Base-by-base conservation (phyloP, 1,139 yeast species). In the Kazachstania sp. region DNA sequence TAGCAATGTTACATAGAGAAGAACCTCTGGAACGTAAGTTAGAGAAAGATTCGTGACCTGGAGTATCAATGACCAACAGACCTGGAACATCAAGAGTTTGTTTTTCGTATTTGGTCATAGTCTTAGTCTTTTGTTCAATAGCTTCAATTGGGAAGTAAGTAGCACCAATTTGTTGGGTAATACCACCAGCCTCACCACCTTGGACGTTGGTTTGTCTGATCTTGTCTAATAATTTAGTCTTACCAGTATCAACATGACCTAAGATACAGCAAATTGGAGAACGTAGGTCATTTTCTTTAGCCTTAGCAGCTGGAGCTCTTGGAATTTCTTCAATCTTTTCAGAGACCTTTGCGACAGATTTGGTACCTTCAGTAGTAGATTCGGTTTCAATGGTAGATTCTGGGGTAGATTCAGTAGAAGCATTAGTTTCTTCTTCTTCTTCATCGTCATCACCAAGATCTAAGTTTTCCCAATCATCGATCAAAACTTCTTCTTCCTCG, bases 141-240 rank as follows among this genome's bases (percentile, higher is more conserved):
- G 97, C 87, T 32, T 85, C 95, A 59, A 92, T 90, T 51, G 98
- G 98, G 86, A 92, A 94, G 70, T 90, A 94, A 26, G 98, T 94
- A 45, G 99, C 99, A 79, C 99, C 99, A 66, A 92, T 92, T 71
- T 92, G 99, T 77, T 92, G 99, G 56, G 99, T 92, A 66, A 92
- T 94, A 75, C 99, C 99, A 75, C 99, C 99, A 49, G 98, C 99
- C 74, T 92, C 99, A 66, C 98, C 99, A 68, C 97, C 98, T 75
- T 92, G 99, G 52, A 92, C 99, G 63, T 92, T 92, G 43, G 97
- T 94, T 74, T 92, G 97, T 74, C 99, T 94, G 57, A 92, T 82
- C 70, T 92, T 94, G 67, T 92, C 99, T 66, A 92, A 77, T 57
- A 92, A 78, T 68, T 92, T 92, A 54, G 98, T 92, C 71, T 92